Base-by-base conservation (phyloP, 164 flowering plant genomes). In the Vitis labrusca region DNA sequence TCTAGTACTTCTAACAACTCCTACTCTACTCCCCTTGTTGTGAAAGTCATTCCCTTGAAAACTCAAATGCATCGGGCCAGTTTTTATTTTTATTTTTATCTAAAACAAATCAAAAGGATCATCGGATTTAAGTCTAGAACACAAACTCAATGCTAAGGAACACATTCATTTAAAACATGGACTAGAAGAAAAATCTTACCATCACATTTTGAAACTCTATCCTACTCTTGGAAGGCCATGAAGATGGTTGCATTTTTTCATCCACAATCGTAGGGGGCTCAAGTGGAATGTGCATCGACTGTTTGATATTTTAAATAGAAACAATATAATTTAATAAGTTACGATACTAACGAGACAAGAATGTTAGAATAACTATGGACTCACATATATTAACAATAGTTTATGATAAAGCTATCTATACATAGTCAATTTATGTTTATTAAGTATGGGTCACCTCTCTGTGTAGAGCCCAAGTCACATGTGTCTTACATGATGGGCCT, bases 1-100 rank as follows among this genome's bases (percentile, higher is more conserved):
- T 74, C 98, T 97, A 0, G 98, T 94, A 67, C 97, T 82, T 71
- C 97, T 97, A 13, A 94, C 99, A 15, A 94, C 84, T 65, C 97
- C 97, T 11, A 91, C 88, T 75, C 91, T 81, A 10, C 73, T 83
- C 64, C 94, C 93, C 72, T 83, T 94, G 59, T 79, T 78, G 87
- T 86, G 77, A 96, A 91, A 11, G 85, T 85, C 62, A 93, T 89
- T 72, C 94, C 97, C 71, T 90, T 90, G 61, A 91, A 89, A 60
- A 94, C 93, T 55, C 55, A 53, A 94, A 94, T 53, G 96, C 82
- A 81, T 86, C 86, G 8, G 89, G 89, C 15, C 91, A 91, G 70
- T 91, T 91, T 69, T 19, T 19, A 19, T 19, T 19, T 19, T 19
- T 19, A 19, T 19, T 19, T 66, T 88, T 50, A 93, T 79, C 98